Evolutionary conservation across 495 filamentous ascomycete genomes (phyloP).

Genomic region (Halenospora varia): DNA sequence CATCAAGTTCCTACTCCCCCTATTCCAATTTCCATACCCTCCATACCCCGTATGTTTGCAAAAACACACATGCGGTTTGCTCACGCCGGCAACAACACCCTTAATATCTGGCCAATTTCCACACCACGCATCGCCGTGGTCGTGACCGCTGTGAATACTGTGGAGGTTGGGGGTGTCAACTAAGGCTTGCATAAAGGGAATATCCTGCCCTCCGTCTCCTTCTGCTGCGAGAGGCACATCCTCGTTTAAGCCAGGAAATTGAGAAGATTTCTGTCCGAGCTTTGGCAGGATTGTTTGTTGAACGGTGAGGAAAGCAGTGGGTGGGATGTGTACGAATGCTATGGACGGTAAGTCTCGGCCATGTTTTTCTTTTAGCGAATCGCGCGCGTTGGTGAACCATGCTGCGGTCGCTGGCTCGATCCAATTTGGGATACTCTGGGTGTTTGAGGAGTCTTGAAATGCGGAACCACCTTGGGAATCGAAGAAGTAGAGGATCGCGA

Average conservation of each 20-base stretch:
- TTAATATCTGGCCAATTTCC: constrained; percentile 35
- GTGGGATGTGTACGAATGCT: constrained; percentile 72
- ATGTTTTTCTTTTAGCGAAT: constrained; percentile 37
- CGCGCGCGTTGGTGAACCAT: constrained; percentile 56
- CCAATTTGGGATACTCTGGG: constrained; percentile 36
- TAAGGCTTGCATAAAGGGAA: constrained; percentile 61
- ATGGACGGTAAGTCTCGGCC: constrained; percentile 52
- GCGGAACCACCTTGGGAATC: constrained; percentile 61
- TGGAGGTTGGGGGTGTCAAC: constrained; percentile 52
- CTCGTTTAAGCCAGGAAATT: constrained; percentile 63
- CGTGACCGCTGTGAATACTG: constrained; percentile 64
- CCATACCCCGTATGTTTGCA: constrained; percentile 69
- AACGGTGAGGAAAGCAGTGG: constrained; percentile 48
- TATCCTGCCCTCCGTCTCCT: constrained; percentile 55
- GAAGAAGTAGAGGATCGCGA: constrained; percentile 71
- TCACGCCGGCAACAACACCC: constrained; percentile 28
- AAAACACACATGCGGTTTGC: constrained; percentile 55
- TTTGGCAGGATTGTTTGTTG: constrained; percentile 35
- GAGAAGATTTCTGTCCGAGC: constrained; percentile 23
- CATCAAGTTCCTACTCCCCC: constrained; percentile 56
- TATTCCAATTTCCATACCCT: constrained; percentile 61
- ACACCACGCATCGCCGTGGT: constrained; percentile 69
- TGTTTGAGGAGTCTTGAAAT: constrained; percentile 35
- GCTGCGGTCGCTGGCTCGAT: constrained; percentile 44
- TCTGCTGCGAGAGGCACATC: constrained; percentile 55